phyloP scores from a whole-genome alignment of 345 rosid genomes.

The Gossypium arboreum region DNA sequence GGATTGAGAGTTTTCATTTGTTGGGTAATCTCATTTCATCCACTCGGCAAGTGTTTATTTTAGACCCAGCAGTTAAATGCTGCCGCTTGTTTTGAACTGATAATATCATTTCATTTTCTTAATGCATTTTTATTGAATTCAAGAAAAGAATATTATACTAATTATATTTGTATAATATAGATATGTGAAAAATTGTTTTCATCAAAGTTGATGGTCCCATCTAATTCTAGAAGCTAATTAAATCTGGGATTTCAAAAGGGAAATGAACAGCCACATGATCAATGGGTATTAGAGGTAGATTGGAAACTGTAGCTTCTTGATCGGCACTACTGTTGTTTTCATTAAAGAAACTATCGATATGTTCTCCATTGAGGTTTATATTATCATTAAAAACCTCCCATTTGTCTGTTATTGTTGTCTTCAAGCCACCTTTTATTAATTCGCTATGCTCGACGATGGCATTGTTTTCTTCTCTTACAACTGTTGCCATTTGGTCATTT shows the following conservation, averaged over 20 bases:
- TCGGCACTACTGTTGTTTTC: not conserved
- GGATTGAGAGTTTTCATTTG: conserved; percentile 30
- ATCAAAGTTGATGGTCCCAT: not conserved
- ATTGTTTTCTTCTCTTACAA: conserved; percentile 16
- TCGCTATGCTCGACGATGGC: not conserved
- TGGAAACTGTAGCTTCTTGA: not conserved
- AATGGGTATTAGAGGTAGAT: conserved; percentile 21
- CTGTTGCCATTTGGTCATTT: conserved; percentile 17
- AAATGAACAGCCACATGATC: not conserved
- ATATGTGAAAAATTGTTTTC: no score
- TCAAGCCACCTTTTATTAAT: conserved; percentile 12
- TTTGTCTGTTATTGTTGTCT: conserved; percentile 45
- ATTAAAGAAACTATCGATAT: not conserved
- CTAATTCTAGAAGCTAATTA: conserved; percentile 34
- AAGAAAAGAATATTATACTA: no score
- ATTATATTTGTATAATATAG: no score
- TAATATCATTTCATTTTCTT: no score
- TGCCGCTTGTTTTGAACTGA: no score
- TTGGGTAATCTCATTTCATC: no score
- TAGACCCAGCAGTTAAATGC: no score
- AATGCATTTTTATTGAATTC: no score
- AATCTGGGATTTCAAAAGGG: conserved; percentile 43
- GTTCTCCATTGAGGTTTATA: not conserved
- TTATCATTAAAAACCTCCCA: conserved; percentile 60
- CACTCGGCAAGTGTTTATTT: no score